Evolutionary conservation across 495 filamentous ascomycete species (phyloP), one percentile per base, ranked within the genome.

Genomic region (Penicillium bialowiezense): DNA sequence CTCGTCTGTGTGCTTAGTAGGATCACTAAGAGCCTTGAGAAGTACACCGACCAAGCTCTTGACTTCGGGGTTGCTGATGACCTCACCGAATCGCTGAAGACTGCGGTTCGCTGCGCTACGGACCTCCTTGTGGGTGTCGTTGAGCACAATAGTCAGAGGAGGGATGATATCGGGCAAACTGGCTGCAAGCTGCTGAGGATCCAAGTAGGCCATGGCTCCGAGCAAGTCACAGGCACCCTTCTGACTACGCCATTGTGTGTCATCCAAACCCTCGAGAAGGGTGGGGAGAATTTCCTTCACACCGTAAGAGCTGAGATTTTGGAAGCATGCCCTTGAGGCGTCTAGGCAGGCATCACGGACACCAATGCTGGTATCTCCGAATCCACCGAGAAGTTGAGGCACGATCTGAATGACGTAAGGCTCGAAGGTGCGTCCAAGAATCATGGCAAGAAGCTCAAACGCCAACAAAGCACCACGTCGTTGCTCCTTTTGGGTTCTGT

Each of bases 61-160:
- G 56, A 98, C 88, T 65, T 98, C 93, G 9, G 93, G 93, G 65
- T 97, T 97, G 71, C 82, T 93, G 69, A 98, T 97, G 50, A 98
- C 95, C 54, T 98, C 93, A 40, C 93, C 93, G 68, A 98, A 98
- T 17, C 93, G 85, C 72, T 98, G 91, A 63, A 98, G 78, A 70
- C 89, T 95, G 56, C 92, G 84, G 65, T 98, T 98, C 4, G 95
- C 93, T 8, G 91, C 90, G 19, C 78, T 71, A 48, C 93, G 81
- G 10, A 98, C 93, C 60, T 98, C 93, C 68, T 97, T 98, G 69
- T 98, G 93, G 43, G 90, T 96, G 70, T 97, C 93, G 56, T 96
- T 98, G 35, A 98, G 75, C 1, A 97, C 93, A 33, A 85, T 79
- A 0, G 93, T 97, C 47, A 97, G 76, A 6, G 95, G 92, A 18